Conservation (phyloP, 2,329 filamentous ascomycete species). For the Diaporthe helianthi region DNA sequence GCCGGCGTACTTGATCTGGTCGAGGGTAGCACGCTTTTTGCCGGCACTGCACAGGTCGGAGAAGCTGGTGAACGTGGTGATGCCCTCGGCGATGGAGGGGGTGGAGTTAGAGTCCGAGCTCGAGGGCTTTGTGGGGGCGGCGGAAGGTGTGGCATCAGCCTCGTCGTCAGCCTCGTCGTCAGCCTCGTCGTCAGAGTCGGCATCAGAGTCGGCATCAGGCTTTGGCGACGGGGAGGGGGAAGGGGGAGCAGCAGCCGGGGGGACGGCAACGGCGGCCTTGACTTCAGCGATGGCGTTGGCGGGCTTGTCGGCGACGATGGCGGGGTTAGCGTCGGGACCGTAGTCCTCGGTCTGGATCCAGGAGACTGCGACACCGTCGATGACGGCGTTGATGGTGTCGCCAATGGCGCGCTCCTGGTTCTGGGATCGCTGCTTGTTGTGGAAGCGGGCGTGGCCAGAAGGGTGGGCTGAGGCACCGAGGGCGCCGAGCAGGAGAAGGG, state of each 20-base stretch:
- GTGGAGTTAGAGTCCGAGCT: conserved; percentile 77
- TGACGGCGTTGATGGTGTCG: conserved; percentile 38
- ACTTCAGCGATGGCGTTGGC: background rate
- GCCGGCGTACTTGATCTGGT: conserved; percentile 55
- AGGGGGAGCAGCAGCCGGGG: conserved; percentile 27
- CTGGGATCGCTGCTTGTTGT: conserved; percentile 45
- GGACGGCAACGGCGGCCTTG: conserved; percentile 18
- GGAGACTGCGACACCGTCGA: conserved; percentile 40
- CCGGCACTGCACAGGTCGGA: conserved; percentile 44
- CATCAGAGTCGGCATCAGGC: conserved; percentile 30
- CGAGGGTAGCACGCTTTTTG: conserved; percentile 55
- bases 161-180: too few relatives aligned
- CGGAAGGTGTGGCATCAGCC: too few relatives aligned
- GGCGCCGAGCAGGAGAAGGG: conserved; percentile 43
- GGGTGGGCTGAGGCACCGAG: conserved; percentile 45
- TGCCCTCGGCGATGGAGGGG: conserved; percentile 69
- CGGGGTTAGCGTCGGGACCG: conserved; percentile 30
- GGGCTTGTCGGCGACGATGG: conserved; percentile 24
- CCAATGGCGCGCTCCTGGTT: conserved; percentile 36
- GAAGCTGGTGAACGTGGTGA: conserved; percentile 41
- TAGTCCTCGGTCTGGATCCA: conserved; percentile 38
- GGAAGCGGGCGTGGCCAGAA: conserved; percentile 46
- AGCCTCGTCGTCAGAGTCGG: too few relatives aligned
- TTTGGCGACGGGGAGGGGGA: conserved; percentile 30
- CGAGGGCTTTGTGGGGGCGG: conserved; percentile 55